Evolutionary conservation across 2,329 filamentous ascomycete species (phyloP), one percentile per base, ranked within the genome.

Genomic region (Stemphylium vesicarium): DNA sequence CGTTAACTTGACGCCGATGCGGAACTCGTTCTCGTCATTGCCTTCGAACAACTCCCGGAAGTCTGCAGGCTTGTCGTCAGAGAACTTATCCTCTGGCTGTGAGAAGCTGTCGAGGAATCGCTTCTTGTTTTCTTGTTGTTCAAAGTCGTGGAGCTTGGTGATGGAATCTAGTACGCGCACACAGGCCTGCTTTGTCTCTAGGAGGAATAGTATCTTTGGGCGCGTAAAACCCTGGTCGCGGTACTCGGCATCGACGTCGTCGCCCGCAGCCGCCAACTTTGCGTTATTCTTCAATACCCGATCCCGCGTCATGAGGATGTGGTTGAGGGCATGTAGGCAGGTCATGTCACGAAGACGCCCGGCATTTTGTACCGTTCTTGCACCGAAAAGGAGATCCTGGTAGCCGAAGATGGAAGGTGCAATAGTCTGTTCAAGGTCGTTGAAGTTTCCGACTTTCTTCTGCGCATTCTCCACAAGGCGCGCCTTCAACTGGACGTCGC

Each of bases 21-120:
- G 87, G 79, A 98, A 99, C 85, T 96, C 95, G 77, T 99, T 95
- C 72, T 98, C 95, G 72, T 96, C 92, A 72, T 97, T 98, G 55
- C 95, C 95, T 57, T 88, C 88, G 70, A 99, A 99, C 0, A 98
- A 82, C 52, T 96, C 90, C 20, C 85, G 83, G 77, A 96, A 98
- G 73, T 98, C 95, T 3, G 88, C 88, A 0, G 95, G 89, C 70
- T 92, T 91, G 70, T 90, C 87, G 8, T 84, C 80, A 22, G 88
- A 86, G 63, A 92, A 88, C 35, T 85, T 85, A 55, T 87, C 83
- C 18, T 90, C 85, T 35, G 85, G 84, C 24, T 88, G 84, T 6
- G 88, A 82, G 75, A 93, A 99, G 1, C 85, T 85, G 51, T 97
- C 93, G 33, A 94, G 83, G 68, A 99, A 98, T 0, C 95, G 87